These are phyloP conservation scores for Juglanconis oblonga DNA, from an alignment of 2,329 filamentous ascomycete genomes.

Conservation along the genomic window DNA sequence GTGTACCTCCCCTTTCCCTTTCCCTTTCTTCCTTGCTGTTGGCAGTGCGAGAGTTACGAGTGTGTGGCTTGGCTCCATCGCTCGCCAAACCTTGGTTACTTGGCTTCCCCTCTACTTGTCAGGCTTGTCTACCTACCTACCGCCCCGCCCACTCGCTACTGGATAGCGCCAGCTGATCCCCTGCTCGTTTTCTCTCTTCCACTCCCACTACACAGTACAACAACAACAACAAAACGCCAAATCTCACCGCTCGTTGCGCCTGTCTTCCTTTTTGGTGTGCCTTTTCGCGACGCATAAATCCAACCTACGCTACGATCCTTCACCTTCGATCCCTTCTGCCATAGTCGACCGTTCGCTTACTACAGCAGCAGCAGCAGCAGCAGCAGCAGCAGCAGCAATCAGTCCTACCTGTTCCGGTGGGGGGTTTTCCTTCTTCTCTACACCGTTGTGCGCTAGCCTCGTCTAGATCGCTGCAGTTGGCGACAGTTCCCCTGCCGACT, in stretches of 20 bases:
- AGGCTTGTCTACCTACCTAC: no score
- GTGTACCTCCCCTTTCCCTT: neutral
- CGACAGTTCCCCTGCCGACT: neutral
- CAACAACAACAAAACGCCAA: neutral
- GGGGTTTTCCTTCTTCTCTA: neutral
- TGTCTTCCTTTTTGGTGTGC: neutral
- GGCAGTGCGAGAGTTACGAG: neutral
- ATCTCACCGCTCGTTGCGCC: neutral
- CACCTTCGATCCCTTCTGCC: neutral
- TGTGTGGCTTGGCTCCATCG: neutral
- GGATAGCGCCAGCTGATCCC: neutral
- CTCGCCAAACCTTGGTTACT: neutral
- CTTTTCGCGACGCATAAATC: neutral
- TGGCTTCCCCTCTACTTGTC: no score
- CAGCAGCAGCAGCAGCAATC: neutral
- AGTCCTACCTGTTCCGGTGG: no score
- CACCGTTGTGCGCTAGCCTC: neutral
- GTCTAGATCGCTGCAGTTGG: neutral
- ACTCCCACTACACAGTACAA: neutral
- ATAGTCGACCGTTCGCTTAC: neutral
- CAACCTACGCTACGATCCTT: neutral
- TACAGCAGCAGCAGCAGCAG: neutral
- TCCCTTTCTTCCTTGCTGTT: neutral
- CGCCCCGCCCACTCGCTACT: no score
- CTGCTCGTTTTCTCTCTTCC: neutral